These are phyloP conservation scores for Neocallimastix lanati DNA, from an alignment of 192 early-diverging fungal genomes.

Conservation along the genomic window DNA sequence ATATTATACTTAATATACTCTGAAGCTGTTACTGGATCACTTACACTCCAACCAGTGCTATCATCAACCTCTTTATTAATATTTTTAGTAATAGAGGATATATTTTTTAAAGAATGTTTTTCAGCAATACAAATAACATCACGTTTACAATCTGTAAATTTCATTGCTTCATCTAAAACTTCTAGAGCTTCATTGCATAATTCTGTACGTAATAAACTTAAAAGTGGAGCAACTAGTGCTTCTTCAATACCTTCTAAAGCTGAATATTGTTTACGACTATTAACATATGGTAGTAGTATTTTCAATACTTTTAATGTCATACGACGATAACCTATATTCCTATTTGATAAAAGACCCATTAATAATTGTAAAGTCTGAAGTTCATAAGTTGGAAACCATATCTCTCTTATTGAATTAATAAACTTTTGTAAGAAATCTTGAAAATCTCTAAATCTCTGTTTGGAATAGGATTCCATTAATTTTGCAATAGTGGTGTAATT, in stretches of 20 bases:
- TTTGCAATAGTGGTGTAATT: conserved; percentile 23
- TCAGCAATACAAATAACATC: conserved; percentile 13
- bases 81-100: conserved; percentile 1
- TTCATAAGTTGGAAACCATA: conserved; percentile 41
- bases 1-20: conserved; percentile 19
- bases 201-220: conserved; percentile 41
- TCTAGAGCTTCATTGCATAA: conserved; percentile 44
- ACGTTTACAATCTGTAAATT: conserved; percentile 4
- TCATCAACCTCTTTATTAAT: conserved; percentile 4
- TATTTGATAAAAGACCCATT: conserved; percentile 41
- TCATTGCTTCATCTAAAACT: conserved; percentile 47
- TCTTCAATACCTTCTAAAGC: conserved; percentile 29
- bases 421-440: conserved; percentile 62
- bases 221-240: conserved; percentile 44
- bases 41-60: conserved; percentile 9
- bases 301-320: conserved; percentile 45
- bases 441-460: conserved; percentile 38
- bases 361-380: conserved; percentile 38
- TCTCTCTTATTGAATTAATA: conserved; percentile 30
- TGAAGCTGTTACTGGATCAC: conserved; percentile 5
- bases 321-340: conserved; percentile 33
- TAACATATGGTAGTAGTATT: conserved; percentile 36
- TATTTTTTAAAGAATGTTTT: conserved; percentile 14
- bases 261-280: conserved; percentile 9
- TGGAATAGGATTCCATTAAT: conserved; percentile 37